These are phyloP conservation scores for Ceratobasidium sp. DNA, from an alignment of 1,284 basidiomycete species.

Conservation along the genomic window DNA sequence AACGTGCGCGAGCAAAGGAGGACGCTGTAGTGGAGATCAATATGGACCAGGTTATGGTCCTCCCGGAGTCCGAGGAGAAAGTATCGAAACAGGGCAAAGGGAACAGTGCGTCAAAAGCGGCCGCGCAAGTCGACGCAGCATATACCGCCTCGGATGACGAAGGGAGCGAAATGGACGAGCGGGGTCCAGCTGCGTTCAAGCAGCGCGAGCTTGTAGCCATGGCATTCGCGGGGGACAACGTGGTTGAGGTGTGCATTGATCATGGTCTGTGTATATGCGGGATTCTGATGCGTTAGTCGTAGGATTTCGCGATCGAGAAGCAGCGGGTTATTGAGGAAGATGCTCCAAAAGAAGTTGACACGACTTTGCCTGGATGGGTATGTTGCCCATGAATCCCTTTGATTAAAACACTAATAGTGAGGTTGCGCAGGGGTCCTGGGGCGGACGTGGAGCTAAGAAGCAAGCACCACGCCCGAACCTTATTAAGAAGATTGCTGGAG, in stretches of 20 bases:
- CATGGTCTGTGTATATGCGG: not conserved
- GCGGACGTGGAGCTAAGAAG: constrained; percentile 74
- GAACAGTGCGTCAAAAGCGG: constrained; percentile 40
- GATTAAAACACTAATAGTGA: constrained; percentile 11
- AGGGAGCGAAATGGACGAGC: constrained; percentile 67
- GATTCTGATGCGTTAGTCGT: constrained; percentile 10
- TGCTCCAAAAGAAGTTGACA: constrained; percentile 85
- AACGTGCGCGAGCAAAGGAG: constrained; percentile 37
- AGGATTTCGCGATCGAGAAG: constrained; percentile 90
- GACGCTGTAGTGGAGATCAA: constrained; percentile 29
- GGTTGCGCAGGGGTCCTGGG: constrained; percentile 83
- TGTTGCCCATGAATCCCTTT: constrained; percentile 44
- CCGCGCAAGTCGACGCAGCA: constrained; percentile 44
- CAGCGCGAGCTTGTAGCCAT: constrained; percentile 90
- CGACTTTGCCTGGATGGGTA: constrained; percentile 94
- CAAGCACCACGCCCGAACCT: constrained; percentile 65
- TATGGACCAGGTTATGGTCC: constrained; percentile 3
- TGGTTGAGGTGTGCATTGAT: constrained; percentile 69
- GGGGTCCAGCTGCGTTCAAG: constrained; percentile 67
- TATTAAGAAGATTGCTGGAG: constrained; percentile 81
- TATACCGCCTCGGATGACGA: constrained; percentile 61
- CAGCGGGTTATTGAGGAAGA: constrained; percentile 78
- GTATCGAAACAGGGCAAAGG: constrained; percentile 37
- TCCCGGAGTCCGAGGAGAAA: constrained; percentile 29
- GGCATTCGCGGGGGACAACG: constrained; percentile 97